phyloP scores from a whole-genome alignment of 2,329 filamentous ascomycete species.

The Ustulina deusta region DNA sequence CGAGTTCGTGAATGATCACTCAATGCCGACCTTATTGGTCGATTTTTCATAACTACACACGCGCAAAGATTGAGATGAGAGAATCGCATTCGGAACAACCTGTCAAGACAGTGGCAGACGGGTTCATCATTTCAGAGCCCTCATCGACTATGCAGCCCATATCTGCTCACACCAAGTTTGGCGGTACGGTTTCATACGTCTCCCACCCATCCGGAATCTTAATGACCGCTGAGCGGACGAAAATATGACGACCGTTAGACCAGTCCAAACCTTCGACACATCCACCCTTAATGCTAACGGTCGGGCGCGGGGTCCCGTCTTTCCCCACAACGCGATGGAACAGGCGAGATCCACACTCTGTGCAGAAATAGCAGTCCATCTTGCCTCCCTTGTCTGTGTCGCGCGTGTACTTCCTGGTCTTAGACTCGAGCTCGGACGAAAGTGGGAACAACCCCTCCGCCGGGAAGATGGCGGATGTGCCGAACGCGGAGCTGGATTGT shows the following conservation, averaged over 20 bases:
- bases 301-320: constrained; percentile 54
- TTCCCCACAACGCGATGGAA: constrained; percentile 57
- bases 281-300: constrained; percentile 61
- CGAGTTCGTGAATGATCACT: neutral
- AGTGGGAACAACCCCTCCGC: constrained; percentile 57
- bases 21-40: no score
- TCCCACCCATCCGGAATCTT: constrained; percentile 56
- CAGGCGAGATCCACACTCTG: constrained; percentile 59
- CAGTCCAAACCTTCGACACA: constrained; percentile 57
- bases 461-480: constrained; percentile 59
- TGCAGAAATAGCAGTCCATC: constrained; percentile 56
- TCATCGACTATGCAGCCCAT: neutral
- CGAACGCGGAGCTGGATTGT: constrained; percentile 60
- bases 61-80: neutral
- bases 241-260: constrained; percentile 59
- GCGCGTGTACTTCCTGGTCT: constrained; percentile 55
- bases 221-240: constrained; percentile 58
- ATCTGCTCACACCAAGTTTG: constrained; percentile 4
- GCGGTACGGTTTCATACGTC: constrained; percentile 46
- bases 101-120: neutral
- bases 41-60: neutral
- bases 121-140: neutral
- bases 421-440: constrained; percentile 48
- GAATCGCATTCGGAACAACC: neutral
- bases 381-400: constrained; percentile 56